Percentiles rank a stretch among this genome's conserved stretches.
phyloP scores from a whole-genome alignment of 805 yeast genomes.

The Zygosaccharomyces rouxii region DNA sequence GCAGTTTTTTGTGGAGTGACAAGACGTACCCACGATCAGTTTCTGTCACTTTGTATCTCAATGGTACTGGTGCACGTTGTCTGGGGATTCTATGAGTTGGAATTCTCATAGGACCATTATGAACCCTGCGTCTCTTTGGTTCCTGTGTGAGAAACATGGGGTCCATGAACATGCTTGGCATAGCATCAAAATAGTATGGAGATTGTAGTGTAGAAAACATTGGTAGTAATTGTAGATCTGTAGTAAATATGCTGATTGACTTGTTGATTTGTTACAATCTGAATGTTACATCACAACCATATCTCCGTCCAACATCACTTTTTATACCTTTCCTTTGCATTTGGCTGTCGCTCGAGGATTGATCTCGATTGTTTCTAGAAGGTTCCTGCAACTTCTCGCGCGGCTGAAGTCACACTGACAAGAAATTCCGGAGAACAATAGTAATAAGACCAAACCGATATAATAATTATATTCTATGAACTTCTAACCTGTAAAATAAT shows the following conservation, averaged over 20 bases:
- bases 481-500: constrained; percentile 37
- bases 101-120: constrained; percentile 4
- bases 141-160: constrained; percentile 12
- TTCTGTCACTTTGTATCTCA: constrained; percentile 16
- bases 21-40: constrained; percentile 16
- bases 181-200: constrained; percentile 27
- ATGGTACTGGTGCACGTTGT: constrained; percentile 4
- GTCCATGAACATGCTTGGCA: constrained; percentile 18
- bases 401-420: constrained; percentile 1
- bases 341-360: background rate
- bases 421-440: constrained; percentile 1
- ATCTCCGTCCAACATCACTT: background rate
- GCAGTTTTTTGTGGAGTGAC: constrained; percentile 20
- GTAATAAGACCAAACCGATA: background rate
- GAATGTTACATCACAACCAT: background rate
- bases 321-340: background rate
- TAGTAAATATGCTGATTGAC: background rate
- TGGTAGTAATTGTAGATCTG: background rate
- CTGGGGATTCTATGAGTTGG: background rate
- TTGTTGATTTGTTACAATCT: background rate
- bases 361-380: background rate
- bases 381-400: constrained; percentile 1
- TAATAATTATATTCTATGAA: background rate
- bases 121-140: constrained; percentile 13
- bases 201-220: constrained; percentile 23